A percentile compares a stretch with the other conserved stretches of the same genome.
These are phyloP conservation scores for Chalciporus pseudorubinellus DNA, from an alignment of 768 basidiomycete species.

Conservation along the genomic window DNA sequence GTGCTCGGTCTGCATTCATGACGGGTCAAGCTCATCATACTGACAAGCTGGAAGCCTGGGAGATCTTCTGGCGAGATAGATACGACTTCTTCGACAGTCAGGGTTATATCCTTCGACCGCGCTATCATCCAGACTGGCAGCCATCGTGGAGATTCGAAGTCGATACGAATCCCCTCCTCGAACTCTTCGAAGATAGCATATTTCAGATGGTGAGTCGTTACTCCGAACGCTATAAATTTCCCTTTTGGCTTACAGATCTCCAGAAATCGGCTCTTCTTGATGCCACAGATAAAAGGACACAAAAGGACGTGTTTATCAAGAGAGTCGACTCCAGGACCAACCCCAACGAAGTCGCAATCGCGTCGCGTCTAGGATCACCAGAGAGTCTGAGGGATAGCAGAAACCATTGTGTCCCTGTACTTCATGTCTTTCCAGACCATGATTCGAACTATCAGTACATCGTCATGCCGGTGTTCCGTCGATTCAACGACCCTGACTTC, in stretches of 20 bases:
- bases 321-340: not conserved
- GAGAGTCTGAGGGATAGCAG: not conserved
- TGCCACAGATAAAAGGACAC: not conserved
- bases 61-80: too few species aligned
- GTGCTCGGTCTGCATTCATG: too few species aligned
- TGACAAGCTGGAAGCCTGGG: too few species aligned
- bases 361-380: not conserved
- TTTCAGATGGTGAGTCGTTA: not conserved
- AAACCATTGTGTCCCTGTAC: slow-evolving; percentile 23
- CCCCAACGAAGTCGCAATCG: not conserved
- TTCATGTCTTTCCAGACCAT: slow-evolving; percentile 11
- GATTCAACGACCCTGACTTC: slow-evolving; percentile 19
- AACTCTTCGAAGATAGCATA: not conserved
- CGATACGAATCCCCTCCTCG: not conserved
- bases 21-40: too few species aligned
- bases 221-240: too few species aligned
- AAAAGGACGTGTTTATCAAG: slow-evolving; percentile 4
- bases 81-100: too few species aligned
- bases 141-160: slow-evolving; percentile 24
- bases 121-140: slow-evolving; percentile 23
- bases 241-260: not conserved
- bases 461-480: slow-evolving; percentile 24
- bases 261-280: not conserved
- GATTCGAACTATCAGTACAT: slow-evolving; percentile 15
- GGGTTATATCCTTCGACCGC: slow-evolving; percentile 23